A percentile compares a stretch with the other conserved stretches of the same genome.
phyloP scores from a whole-genome alignment of 139 green algal species.

The Protoeuglena noctilucae region DNA sequence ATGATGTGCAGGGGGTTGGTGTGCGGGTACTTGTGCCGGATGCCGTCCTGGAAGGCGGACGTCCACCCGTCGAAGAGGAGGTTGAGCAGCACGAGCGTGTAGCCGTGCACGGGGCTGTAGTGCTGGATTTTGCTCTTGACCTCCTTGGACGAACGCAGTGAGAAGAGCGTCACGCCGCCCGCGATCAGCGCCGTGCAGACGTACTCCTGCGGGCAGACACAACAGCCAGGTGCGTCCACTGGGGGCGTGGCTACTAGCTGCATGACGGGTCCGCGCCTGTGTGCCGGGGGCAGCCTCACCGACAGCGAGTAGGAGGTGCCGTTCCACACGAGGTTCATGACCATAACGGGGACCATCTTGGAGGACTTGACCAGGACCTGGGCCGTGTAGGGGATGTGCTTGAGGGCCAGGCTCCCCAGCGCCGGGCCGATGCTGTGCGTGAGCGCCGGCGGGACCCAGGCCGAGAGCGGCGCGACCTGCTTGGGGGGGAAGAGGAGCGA shows the following conservation, averaged over 20 bases:
- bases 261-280: too few species aligned
- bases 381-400: constrained; percentile 85
- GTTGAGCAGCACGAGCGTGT: constrained; percentile 79
- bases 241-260: too few species aligned
- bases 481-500: too few species aligned
- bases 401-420: constrained; percentile 70
- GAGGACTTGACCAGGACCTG: constrained; percentile 93
- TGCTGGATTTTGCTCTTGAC: too few species aligned
- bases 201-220: too few species aligned
- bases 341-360: constrained; percentile 96
- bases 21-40: constrained; percentile 46
- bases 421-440: constrained; percentile 79
- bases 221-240: too few species aligned
- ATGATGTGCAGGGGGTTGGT: constrained; percentile 80
- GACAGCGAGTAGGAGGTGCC: constrained; percentile 53
- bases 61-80: constrained; percentile 91
- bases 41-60: constrained; percentile 72
- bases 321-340: constrained; percentile 73
- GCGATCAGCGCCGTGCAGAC: constrained; percentile 65
- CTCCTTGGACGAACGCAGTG: constrained; percentile 32
- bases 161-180: constrained; percentile 60
- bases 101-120: too few species aligned
- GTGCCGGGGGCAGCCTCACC: too few species aligned
- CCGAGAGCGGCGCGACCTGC: constrained; percentile 29
- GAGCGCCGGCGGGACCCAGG: constrained; percentile 64